These are phyloP conservation scores for Cyberlindnera euphorbiae DNA, from an alignment of 805 yeast species.

Conservation along the genomic window DNA sequence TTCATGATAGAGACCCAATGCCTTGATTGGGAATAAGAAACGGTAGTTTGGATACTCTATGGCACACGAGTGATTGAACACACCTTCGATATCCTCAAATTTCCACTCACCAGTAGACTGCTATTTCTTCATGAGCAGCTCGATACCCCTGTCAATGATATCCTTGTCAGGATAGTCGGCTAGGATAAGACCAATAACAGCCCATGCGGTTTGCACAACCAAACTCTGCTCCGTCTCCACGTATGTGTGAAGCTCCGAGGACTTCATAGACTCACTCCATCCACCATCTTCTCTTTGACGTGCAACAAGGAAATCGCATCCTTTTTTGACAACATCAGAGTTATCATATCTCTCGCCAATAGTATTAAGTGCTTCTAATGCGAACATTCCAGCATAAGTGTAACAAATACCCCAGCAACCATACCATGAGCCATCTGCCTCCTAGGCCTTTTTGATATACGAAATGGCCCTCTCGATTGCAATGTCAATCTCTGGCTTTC, in stretches of 20 bases:
- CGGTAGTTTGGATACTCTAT: constrained; percentile 95
- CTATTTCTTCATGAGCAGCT: constrained; percentile 63
- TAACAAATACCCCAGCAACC: constrained; percentile 98
- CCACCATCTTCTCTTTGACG: constrained; percentile 90
- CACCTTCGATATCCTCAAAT: constrained; percentile 87
- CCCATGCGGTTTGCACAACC: constrained; percentile 94
- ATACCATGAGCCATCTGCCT: constrained; percentile 90
- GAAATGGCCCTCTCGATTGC: constrained; percentile 71
- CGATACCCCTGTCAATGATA: constrained; percentile 60
- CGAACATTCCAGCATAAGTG: constrained; percentile 97
- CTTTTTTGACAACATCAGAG: constrained; percentile 57
- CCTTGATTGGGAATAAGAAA: constrained; percentile 87
- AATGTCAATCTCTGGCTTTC: constrained; percentile 55
- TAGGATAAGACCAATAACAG: constrained; percentile 69
- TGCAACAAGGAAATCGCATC: constrained; percentile 77
- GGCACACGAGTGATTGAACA: constrained; percentile 89
- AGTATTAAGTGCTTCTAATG: constrained; percentile 81
- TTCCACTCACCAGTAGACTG: constrained; percentile 76
- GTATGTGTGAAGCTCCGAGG: constrained; percentile 76
- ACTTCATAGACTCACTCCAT: constrained; percentile 94
- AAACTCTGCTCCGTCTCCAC: constrained; percentile 59
- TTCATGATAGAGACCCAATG: constrained; percentile 64
- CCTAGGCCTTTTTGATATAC: constrained; percentile 67
- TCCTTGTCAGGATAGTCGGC: constrained; percentile 73
- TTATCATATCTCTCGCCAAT: constrained; percentile 61